Evolutionary conservation across 2,329 filamentous ascomycete genomes (phyloP).

Genomic region (Dactylonectria estremocensis): DNA sequence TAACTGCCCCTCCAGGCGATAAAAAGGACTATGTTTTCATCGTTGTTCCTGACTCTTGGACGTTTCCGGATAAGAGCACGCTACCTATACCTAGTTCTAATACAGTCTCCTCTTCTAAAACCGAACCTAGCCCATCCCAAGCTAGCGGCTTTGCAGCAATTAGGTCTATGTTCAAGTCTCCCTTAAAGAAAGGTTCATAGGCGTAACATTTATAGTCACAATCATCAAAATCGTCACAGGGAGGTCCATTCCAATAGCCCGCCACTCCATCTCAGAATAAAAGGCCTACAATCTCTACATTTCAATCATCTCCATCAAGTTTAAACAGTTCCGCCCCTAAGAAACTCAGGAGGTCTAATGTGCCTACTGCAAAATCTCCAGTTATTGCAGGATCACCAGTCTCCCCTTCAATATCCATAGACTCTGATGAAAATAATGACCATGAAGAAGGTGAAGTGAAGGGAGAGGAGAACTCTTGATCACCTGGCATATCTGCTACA

Average conservation of each 20-base stretch:
- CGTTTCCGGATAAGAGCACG: conserved; percentile 1
- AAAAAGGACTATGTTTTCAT: too few species aligned
- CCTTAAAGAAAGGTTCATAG: neutral
- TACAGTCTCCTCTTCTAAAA: conserved; percentile 8
- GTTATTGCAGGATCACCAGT: neutral
- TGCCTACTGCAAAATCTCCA: neutral
- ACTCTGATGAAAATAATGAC: conserved; percentile 10
- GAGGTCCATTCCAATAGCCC: conserved; percentile 1
- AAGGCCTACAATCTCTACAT: conserved; percentile 15
- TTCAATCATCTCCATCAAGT: neutral
- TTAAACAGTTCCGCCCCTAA: neutral
- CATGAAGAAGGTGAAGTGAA: neutral
- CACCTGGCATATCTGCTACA: conserved; percentile 6
- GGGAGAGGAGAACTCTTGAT: neutral
- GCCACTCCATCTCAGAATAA: conserved; percentile 18
- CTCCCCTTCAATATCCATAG: conserved; percentile 4
- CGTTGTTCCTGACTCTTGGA: too few species aligned
- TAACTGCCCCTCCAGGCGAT: too few species aligned
- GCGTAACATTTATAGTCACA: neutral
- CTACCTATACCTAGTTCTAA: neutral
- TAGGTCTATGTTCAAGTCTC: neutral
- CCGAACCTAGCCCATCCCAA: too few species aligned
- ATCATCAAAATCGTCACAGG: neutral
- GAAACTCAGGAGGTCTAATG: neutral
- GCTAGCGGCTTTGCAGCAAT: too few species aligned